Conservation (phyloP, 2,329 filamentous ascomycete genomes). For the Calonectria pseudoturangicola region DNA sequence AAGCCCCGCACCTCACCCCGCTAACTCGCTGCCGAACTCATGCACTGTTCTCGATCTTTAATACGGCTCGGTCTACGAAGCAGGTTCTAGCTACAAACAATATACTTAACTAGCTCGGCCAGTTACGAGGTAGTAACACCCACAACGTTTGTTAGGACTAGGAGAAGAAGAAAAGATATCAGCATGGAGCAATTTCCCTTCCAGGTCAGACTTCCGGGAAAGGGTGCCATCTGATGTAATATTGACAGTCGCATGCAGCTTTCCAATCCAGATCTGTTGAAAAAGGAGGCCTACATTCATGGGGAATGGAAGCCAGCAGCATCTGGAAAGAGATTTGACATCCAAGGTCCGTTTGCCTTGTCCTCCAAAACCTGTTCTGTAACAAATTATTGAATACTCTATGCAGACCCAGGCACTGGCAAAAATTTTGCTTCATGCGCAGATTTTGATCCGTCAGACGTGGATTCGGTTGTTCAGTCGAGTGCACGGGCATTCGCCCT, state of each 20-base stretch:
- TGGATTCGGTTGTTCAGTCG: not conserved
- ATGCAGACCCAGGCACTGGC: conserved; percentile 12
- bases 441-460: not conserved
- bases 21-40: not conserved
- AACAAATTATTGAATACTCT: not conserved
- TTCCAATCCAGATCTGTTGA: conserved; percentile 6
- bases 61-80: not conserved
- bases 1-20: conserved; percentile 4
- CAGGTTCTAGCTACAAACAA: not conserved
- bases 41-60: not conserved
- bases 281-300: conserved; percentile 1
- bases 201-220: not conserved
- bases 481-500: conserved; percentile 1
- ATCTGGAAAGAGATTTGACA: conserved; percentile 6
- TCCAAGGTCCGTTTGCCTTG: not conserved
- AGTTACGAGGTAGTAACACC: not conserved
- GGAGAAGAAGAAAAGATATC: not conserved
- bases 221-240: no score
- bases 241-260: conserved; percentile 1
- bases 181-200: conserved; percentile 15
- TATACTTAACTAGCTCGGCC: not conserved
- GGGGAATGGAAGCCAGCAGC: not conserved
- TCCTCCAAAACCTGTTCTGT: not conserved
- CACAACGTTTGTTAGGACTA: not conserved
- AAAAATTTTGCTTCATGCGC: conserved; percentile 10